phyloP scores from a whole-genome alignment of 1,139 yeast species.

The Zygotorulaspora mrakii region DNA sequence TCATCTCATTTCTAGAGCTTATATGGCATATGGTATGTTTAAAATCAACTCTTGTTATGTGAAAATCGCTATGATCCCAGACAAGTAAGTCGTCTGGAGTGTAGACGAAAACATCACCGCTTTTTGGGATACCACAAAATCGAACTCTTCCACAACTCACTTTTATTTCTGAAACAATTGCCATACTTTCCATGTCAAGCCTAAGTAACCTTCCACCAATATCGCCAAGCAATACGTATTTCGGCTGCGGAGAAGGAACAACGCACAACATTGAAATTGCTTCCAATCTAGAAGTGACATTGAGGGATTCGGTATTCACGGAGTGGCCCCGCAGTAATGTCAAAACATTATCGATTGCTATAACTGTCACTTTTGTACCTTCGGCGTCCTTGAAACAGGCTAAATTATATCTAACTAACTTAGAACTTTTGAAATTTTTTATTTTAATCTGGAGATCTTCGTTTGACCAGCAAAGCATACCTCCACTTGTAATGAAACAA shows the following conservation, averaged over 20 bases:
- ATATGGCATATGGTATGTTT: constrained; percentile 4
- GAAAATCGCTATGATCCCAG: constrained; percentile 1
- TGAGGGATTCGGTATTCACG: neutral
- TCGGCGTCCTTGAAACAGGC: constrained; percentile 4
- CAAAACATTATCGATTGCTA: constrained; percentile 13
- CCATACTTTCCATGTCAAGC: constrained; percentile 11
- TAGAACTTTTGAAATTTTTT: constrained; percentile 4
- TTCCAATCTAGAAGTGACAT: constrained; percentile 4
- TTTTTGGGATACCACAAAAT: constrained; percentile 11
- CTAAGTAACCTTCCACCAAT: constrained; percentile 27
- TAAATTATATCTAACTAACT: constrained; percentile 6
- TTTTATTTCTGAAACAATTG: constrained; percentile 15
- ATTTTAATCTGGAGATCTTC: neutral
- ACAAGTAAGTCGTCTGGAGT: constrained; percentile 12
- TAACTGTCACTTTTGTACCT: constrained; percentile 10
- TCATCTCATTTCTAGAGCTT: constrained; percentile 2
- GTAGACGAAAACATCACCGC: constrained; percentile 6
- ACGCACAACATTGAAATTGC: constrained; percentile 9
- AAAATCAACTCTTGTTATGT: constrained; percentile 4
- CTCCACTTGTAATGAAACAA: constrained; percentile 9
- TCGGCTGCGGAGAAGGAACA: neutral
- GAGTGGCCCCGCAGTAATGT: constrained; percentile 6
- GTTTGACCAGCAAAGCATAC: constrained; percentile 12
- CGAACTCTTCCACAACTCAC: constrained; percentile 19
- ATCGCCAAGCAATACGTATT: constrained; percentile 12